Evolutionary conservation across 176 grass and related monocot species (phyloP), one percentile per base, ranked within the genome.

Genomic region (Hordeum marinum): DNA sequence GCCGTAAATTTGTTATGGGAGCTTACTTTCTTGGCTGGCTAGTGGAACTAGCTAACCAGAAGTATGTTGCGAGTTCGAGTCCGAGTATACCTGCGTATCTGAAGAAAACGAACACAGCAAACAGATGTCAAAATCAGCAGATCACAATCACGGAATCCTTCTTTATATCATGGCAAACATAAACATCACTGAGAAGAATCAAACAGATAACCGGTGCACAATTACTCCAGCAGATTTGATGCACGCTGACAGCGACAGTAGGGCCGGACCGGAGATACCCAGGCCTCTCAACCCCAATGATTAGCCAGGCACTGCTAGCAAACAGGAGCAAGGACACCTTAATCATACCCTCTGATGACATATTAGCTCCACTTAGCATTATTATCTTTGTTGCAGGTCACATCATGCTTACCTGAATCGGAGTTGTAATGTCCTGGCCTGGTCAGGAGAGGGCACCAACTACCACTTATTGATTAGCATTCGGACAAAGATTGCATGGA

Each of bases 401-500:
- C 68, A 75, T 73, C 73, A 45, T 63, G 72, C 75, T 63, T 67
- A 29, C 74, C 86, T 45, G 36, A 48, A 61, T 62, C 60, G 23
- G 65, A 60, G 55, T 71, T 52, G 9, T 18, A 74, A 54, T 63
- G 27, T 81, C 85, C 57, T 80, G 77, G 21, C 23, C 57, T 86
- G 25, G n/a, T 65, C 39, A 75, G 29, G 41, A 65, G 42, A 81
- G 70, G 59, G 14, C 68, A 65, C 29, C 68, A 63, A 66, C 77
- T n/a, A 26, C 62, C 59, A 11, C 9, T 18, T 45, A 82, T 42
- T 76, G 46, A 77, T 87, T 69, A 34, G 41, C 31, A 26, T 68
- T 76, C 85, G 37, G 48, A 77, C 62, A 82, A 60, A 82, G 72
- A 82, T 83, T 83, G 62, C 36, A 75, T 31, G 50, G 36, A 48